A percentile compares a stretch with the other conserved stretches of the same genome.
Evolutionary conservation across 148 eudicot genomes (phyloP).

Genomic region (Rheum nobile): DNA sequence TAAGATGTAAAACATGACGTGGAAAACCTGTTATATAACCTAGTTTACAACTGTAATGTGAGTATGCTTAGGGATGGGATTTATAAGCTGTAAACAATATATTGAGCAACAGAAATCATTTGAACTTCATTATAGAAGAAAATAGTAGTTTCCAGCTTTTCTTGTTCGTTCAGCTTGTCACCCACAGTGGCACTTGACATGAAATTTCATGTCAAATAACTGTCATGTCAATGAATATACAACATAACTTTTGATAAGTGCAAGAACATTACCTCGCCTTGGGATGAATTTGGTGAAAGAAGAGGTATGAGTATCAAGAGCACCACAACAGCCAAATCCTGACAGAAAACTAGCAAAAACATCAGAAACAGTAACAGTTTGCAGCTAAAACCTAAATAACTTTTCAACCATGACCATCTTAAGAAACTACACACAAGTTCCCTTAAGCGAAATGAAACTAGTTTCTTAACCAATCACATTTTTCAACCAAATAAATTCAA

Average conservation of each 20-base stretch:
- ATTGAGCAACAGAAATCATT: not conserved
- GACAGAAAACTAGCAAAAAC: slow-evolving; percentile 14
- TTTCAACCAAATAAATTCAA: not conserved
- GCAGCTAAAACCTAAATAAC: not conserved
- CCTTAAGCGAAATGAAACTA: not conserved
- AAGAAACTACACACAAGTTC: not conserved
- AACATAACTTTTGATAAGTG: not conserved
- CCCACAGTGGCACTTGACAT: not conserved
- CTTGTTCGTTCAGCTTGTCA: not conserved
- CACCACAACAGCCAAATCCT: slow-evolving; percentile 99
- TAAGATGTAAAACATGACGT: not conserved
- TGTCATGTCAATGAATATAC: not conserved
- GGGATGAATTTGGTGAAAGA: slow-evolving; percentile 91
- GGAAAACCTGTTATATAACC: not conserved
- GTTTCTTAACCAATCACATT: not conserved
- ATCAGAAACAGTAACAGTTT: not conserved
- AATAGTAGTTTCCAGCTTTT: not conserved
- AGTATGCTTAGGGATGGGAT: not conserved
- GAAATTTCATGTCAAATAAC: not conserved
- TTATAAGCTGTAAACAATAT: not conserved
- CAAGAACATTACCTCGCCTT: slow-evolving; percentile 83
- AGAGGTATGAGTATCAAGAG: slow-evolving; percentile 94
- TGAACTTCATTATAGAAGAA: not conserved
- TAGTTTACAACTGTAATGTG: not conserved
- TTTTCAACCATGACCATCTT: not conserved